Evolutionary conservation across 2,329 filamentous ascomycete genomes (phyloP).

Genomic region (Parafenestella ontariensis): DNA sequence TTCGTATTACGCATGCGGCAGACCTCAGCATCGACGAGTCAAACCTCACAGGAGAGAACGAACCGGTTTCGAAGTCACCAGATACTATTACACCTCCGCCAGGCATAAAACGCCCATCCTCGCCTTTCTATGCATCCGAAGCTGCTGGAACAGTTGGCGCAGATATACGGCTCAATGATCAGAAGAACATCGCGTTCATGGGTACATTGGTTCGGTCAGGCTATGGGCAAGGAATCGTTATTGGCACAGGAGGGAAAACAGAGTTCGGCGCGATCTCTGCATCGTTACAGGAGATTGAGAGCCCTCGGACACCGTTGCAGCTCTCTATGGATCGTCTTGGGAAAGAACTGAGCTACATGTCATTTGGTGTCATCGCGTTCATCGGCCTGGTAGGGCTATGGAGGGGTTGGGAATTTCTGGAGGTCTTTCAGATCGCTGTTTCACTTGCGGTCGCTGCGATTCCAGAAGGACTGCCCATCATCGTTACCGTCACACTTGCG

Average conservation of each 20-base stretch:
- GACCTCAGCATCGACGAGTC: slow-evolving; percentile 96
- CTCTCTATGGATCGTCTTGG: slow-evolving; percentile 97
- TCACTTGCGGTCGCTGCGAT: slow-evolving; percentile 96
- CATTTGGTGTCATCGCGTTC: slow-evolving; percentile 90
- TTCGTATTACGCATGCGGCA: slow-evolving; percentile 88
- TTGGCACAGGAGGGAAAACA: slow-evolving; percentile 90
- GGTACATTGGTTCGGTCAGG: slow-evolving; percentile 94
- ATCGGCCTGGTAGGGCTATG: slow-evolving; percentile 91
- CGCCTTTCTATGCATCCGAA: slow-evolving; percentile 66
- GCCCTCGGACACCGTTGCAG: slow-evolving; percentile 90
- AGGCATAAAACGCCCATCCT: slow-evolving; percentile 54
- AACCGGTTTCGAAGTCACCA: slow-evolving; percentile 81
- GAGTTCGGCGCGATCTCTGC: slow-evolving; percentile 97
- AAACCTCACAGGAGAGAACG: slow-evolving; percentile 95
- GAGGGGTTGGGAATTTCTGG: slow-evolving; percentile 86
- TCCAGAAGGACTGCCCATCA: slow-evolving; percentile 94
- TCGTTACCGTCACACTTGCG: slow-evolving; percentile 95
- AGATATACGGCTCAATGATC: slow-evolving; percentile 73
- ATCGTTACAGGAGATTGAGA: slow-evolving; percentile 93
- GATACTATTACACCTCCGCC: slow-evolving; percentile 61
- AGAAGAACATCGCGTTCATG: slow-evolving; percentile 97
- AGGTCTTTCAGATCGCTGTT: slow-evolving; percentile 97
- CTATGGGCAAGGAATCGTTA: slow-evolving; percentile 95
- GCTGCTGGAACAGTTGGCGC: slow-evolving; percentile 66
- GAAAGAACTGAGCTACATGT: slow-evolving; percentile 95